Evolutionary conservation across 225 moss, liverwort and hornwort species (phyloP), one percentile per base, ranked within the genome.

Genomic region (Physcomitrellopsis africana): DNA sequence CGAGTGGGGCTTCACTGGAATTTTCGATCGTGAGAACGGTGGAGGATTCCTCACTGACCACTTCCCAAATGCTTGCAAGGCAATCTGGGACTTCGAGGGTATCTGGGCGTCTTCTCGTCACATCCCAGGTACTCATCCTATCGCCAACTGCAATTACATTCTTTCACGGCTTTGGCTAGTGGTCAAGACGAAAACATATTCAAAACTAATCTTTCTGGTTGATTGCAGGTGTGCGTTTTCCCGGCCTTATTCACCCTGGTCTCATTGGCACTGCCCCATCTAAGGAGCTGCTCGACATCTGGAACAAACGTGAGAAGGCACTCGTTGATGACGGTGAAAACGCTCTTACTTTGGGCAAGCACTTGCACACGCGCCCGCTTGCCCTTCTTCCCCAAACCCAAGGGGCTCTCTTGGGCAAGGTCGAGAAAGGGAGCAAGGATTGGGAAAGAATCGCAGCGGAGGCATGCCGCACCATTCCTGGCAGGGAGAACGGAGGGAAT

Each of bases 31-130:
- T 8, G 94, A 90, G 2, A 94, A 94, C 27, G 94, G 94, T 13
- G 94, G 94, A n/a, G 94, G 94, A 47, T 94, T 94, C 64, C 85
- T 94, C 78, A 94, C 94, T 6, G 94, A 94, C 73, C 94, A 94
- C 81, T 94, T 94, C 69, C 94, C 94, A 9, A 76, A 71, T n/a
- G 94, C 94, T 32, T 86, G 78, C 85, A 94, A 94, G 70, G 94
- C 94, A 52, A 89, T 94, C 81, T 94, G 94, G 94, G 86, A 94
- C 70, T 94, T 94, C 74, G 92, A 94, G 37, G 94, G 94, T 29
- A 94, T 94, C 61, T 92, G 81, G 72, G 20, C 92, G 41, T 90
- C 94, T 7, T 94, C 94, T 65, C 92, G 94, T 24, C 94, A 94
- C 54, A 92, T 94, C 60, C 94, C 94, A 78, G 94, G 93, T 89